These are phyloP conservation scores for Silybum marianum DNA, from an alignment of 129 eudicot genomes.

Conservation along the genomic window DNA sequence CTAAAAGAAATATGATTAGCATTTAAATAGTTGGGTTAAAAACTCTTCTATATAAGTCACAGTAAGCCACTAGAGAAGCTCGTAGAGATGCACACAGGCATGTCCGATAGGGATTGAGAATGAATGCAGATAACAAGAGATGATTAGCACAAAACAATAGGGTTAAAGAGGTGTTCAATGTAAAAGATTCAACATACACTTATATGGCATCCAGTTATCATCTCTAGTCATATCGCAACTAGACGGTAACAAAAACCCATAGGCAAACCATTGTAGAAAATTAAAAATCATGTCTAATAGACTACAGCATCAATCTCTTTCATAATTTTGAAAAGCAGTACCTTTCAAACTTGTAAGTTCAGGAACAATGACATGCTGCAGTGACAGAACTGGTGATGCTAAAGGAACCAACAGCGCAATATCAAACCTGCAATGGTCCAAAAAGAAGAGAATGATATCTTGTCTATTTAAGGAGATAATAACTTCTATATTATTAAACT, in stretches of 20 bases:
- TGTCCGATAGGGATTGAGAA: too few relatives aligned
- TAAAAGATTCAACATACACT: too few relatives aligned
- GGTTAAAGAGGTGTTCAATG: too few relatives aligned
- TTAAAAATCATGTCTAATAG: background rate
- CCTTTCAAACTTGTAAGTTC: conserved; percentile 46
- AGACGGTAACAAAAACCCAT: background rate
- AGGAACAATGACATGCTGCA: conserved; percentile 80
- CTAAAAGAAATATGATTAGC: too few relatives aligned
- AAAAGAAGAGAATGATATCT: background rate
- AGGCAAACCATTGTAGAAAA: background rate
- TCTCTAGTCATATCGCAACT: background rate
- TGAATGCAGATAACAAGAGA: too few relatives aligned
- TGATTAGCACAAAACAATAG: too few relatives aligned
- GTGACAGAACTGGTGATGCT: conserved; percentile 80
- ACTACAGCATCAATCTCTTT: background rate
- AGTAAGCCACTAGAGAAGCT: too few relatives aligned
- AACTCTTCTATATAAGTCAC: too few relatives aligned
- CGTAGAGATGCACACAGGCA: too few relatives aligned
- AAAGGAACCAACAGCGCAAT: conserved; percentile 73
- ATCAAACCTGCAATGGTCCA: conserved; percentile 74
- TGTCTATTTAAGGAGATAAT: background rate
- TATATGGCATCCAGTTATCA: background rate
- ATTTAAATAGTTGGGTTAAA: too few relatives aligned
- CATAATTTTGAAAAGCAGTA: conserved; percentile 16
- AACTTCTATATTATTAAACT: background rate